phyloP scores from a whole-genome alignment of 768 basidiomycete genomes.

The Pulveroboletus sp. region DNA sequence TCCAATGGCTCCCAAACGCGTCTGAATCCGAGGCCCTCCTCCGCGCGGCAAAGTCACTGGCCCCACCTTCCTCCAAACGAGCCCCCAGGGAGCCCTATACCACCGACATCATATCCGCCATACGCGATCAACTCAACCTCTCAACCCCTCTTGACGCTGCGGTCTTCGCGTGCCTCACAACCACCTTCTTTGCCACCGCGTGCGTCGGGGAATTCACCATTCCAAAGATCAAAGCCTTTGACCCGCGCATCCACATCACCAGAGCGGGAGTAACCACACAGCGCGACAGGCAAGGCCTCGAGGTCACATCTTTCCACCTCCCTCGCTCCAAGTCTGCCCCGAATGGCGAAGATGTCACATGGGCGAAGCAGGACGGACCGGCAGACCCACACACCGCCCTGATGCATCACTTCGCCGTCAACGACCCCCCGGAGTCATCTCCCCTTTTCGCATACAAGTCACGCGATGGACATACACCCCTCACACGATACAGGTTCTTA shows the following conservation, averaged over 20 bases:
- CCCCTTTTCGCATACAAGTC: constrained; percentile 31
- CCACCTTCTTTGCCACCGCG: constrained; percentile 14
- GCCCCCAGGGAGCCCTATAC: constrained; percentile 13
- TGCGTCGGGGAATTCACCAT: constrained; percentile 23
- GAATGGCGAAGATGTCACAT: constrained; percentile 34
- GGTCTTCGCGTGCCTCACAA: constrained; percentile 19
- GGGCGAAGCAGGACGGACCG: constrained; percentile 26
- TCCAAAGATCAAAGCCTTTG: background rate
- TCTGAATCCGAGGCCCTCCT: constrained; percentile 14
- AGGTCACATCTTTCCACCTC: constrained; percentile 4
- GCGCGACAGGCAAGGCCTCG: constrained; percentile 24
- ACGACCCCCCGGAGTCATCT: constrained; percentile 10
- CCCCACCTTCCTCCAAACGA: constrained; percentile 8
- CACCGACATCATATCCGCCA: background rate
- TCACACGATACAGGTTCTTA: constrained; percentile 29
- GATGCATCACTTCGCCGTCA: constrained; percentile 28
- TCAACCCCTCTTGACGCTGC: background rate
- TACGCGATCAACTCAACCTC: background rate
- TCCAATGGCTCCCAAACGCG: constrained; percentile 13
- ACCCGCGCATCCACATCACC: no score
- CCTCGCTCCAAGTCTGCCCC: constrained; percentile 9
- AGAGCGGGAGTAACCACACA: constrained; percentile 11
- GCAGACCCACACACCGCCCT: constrained; percentile 26
- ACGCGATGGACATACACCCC: constrained; percentile 11
- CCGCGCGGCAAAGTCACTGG: constrained; percentile 4